Conservation (phyloP, 129 eudicot species). For the Centaurea solstitialis region DNA sequence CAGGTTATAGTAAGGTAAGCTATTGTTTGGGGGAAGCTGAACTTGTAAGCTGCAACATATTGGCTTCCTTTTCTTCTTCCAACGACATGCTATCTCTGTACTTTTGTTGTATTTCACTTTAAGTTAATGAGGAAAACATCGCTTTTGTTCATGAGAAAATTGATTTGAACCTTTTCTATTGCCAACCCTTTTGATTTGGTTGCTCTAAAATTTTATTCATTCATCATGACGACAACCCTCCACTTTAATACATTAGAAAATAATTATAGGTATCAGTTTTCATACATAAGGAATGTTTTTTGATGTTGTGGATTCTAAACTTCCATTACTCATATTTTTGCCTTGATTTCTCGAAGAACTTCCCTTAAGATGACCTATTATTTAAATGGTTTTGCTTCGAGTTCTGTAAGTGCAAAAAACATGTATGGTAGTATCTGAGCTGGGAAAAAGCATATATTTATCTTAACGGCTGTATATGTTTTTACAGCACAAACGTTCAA, state of each 20-base stretch:
- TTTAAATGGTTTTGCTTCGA: not conserved
- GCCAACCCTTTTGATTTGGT: not conserved
- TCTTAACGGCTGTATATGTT: constrained; percentile 10
- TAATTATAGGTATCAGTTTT: not conserved
- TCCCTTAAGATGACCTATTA: constrained; percentile 38
- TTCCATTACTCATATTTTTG: not conserved
- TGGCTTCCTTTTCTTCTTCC: not conserved
- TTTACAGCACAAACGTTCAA: constrained; percentile 45
- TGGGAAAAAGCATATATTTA: not conserved
- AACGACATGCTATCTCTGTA: not conserved
- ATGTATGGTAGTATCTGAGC: not conserved
- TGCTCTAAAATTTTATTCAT: not conserved
- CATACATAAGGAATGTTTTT: not conserved
- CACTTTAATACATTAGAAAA: not conserved
- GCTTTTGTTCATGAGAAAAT: not conserved
- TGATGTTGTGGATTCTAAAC: not conserved
- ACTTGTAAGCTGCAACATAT: not conserved
- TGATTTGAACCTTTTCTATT: not conserved
- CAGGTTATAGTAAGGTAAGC: constrained; percentile 59
- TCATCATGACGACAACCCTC: not conserved
- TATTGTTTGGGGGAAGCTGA: not conserved
- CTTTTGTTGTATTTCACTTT: not conserved
- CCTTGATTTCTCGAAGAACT: not conserved
- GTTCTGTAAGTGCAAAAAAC: not conserved
- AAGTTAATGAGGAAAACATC: not conserved